Base-by-base conservation (phyloP, 371 early-diverging fungal genomes). In the Apophysomyces trapeziformis region DNA sequence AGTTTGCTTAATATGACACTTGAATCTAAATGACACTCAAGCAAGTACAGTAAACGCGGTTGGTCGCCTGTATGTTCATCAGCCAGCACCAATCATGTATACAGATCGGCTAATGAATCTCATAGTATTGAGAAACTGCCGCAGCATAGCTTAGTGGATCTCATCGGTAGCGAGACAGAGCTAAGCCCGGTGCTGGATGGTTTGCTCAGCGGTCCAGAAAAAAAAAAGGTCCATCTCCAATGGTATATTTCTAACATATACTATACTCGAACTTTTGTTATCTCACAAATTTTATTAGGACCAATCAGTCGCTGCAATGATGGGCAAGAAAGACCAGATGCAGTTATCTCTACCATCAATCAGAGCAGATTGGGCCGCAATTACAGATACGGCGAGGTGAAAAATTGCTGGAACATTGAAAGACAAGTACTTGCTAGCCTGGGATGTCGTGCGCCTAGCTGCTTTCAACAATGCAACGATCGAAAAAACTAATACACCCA, bases 391-490 rank as follows among this genome's bases (percentile, higher is more conserved):
- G 47, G 47, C 47, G 47, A 47, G 18, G 47, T 47, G 47, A 47
- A 47, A 47, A 47, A 47, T 47, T 47, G 16, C 21, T 47, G 21
- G 47, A 41, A 47, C 7, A 47, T 47, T 21, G 18, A 21, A 47
- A 47, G 47, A 47, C 21, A 47, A 47, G 18, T 62, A 68, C 56
- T 67, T 68, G 71, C 65, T 70, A 44, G 68, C 66, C 47, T 74
- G 65, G 68, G 71, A 71, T 35, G 66, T 71, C 18, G 63, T 75
- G 38, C 61, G 67, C 14, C 68, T 76, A 5, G 68, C 70, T 7
- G 16, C 58, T 18, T 66, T 72, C 46, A 62, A 64, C 56, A 68
- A 68, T 58, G 47, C 47, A 47, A 18, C 18, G 21, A 47, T 47
- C 21, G 61, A 61, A 0, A 39, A 35, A 14, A 43, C 44, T 43